phyloP scores from a whole-genome alignment of 2,329 filamentous ascomycete species.

The Plectosphaerella sp. region DNA sequence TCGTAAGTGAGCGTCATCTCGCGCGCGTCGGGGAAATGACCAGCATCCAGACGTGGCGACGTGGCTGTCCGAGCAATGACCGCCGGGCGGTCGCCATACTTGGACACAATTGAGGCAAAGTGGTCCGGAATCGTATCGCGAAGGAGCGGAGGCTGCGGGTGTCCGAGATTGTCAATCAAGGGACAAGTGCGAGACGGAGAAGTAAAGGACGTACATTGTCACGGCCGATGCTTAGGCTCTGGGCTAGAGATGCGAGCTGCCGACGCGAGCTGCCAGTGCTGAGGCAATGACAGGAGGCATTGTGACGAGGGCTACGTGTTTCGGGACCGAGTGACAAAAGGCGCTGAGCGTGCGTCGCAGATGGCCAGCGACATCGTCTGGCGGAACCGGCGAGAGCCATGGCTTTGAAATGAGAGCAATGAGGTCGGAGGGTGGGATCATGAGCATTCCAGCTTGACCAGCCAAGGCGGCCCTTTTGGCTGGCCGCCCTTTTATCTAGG shows the following conservation, averaged over 20 bases:
- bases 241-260: neutral
- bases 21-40: slow-evolving; percentile 47
- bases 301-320: too few species aligned
- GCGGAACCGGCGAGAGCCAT: too few species aligned
- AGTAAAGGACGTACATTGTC: neutral
- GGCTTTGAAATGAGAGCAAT: too few species aligned
- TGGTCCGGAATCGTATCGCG: slow-evolving; percentile 67
- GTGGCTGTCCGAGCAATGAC: slow-evolving; percentile 47
- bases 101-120: slow-evolving; percentile 61
- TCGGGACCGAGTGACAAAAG: too few species aligned
- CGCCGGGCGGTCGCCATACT: slow-evolving; percentile 59
- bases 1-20: slow-evolving; percentile 72
- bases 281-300: too few species aligned
- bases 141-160: slow-evolving; percentile 57
- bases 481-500: too few species aligned
- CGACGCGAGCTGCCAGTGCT: neutral
- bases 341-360: too few species aligned
- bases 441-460: too few species aligned
- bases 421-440: too few species aligned
- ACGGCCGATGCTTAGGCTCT: neutral
- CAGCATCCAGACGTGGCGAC: slow-evolving; percentile 12
- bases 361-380: too few species aligned
- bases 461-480: too few species aligned
- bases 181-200: neutral
- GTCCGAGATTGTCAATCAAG: neutral